Conservation (phyloP, 2,329 filamentous ascomycete genomes). For the Penicillium brevicompactum region DNA sequence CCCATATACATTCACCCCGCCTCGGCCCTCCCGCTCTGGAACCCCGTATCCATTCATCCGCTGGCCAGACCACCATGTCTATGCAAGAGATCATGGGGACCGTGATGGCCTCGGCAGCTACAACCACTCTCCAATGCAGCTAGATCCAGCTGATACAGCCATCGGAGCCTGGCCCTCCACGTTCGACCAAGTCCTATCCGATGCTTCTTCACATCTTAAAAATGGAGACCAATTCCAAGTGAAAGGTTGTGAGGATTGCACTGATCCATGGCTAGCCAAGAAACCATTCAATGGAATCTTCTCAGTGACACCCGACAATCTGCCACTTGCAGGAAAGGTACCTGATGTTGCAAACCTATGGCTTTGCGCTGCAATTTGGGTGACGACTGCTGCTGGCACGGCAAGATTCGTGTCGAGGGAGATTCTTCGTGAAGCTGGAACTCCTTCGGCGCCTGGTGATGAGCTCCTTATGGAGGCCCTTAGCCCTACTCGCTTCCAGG, state of each 20-base stretch:
- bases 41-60: slow-evolving; percentile 34
- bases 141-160: slow-evolving; percentile 20
- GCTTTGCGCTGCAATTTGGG: slow-evolving; percentile 38
- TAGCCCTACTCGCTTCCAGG: slow-evolving; percentile 29
- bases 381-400: slow-evolving; percentile 38
- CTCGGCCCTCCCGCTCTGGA: slow-evolving; percentile 18
- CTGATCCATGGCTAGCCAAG: slow-evolving; percentile 7
- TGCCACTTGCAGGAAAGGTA: slow-evolving; percentile 35
- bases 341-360: slow-evolving; percentile 28
- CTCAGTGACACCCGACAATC: slow-evolving; percentile 38
- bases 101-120: slow-evolving; percentile 39
- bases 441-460: not conserved
- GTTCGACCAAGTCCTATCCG: slow-evolving; percentile 24
- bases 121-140: slow-evolving; percentile 29
- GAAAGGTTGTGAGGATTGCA: slow-evolving; percentile 8
- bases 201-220: slow-evolving; percentile 16
- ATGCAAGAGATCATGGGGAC: slow-evolving; percentile 37
- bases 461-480: slow-evolving; percentile 14
- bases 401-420: slow-evolving; percentile 28
- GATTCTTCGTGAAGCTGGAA: slow-evolving; percentile 16
- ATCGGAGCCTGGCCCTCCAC: slow-evolving; percentile 25
- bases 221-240: slow-evolving; percentile 19
- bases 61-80: slow-evolving; percentile 39
- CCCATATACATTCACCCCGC: slow-evolving; percentile 36
- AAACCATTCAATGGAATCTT: slow-evolving; percentile 37